Conservation (phyloP, 371 early-diverging fungal genomes). For the Mortierella polycephala region DNA sequence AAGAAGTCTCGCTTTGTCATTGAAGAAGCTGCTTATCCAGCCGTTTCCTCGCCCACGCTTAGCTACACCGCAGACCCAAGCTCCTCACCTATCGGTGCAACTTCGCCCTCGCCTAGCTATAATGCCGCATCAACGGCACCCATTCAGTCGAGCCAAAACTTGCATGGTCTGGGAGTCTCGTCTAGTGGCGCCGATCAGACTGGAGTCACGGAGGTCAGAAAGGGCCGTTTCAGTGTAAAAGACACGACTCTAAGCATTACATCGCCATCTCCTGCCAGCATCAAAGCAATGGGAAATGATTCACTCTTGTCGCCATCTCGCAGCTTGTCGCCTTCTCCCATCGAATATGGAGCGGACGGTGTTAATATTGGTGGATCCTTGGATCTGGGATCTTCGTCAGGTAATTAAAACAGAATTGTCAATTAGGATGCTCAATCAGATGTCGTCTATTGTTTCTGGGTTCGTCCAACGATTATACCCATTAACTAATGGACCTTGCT, state of each 20-base stretch:
- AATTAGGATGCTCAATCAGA: too few relatives aligned
- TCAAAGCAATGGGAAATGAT: constrained; percentile 18
- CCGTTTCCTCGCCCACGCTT: constrained; percentile 4
- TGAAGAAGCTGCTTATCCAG: constrained; percentile 43
- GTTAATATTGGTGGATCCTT: constrained; percentile 21
- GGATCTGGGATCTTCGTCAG: constrained; percentile 21
- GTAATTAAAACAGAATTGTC: not conserved
- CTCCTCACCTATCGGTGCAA: constrained; percentile 14
- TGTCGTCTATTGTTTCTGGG: too few relatives aligned
- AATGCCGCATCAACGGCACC: constrained; percentile 2
- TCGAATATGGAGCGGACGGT: constrained; percentile 31
- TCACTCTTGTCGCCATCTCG: constrained; percentile 41
- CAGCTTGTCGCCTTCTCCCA: constrained; percentile 34
- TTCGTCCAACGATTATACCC: not conserved
- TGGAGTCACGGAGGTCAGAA: constrained; percentile 26
- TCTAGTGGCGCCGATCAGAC: constrained; percentile 10
- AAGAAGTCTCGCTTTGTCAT: constrained; percentile 67
- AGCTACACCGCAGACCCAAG: constrained; percentile 22
- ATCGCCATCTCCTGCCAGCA: constrained; percentile 23
- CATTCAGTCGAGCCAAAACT: constrained; percentile 9
- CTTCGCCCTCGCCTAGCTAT: constrained; percentile 13
- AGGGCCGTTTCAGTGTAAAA: constrained; percentile 50
- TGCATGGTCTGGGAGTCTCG: constrained; percentile 44
- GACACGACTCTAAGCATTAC: constrained; percentile 38
- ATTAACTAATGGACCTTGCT: not conserved